These are phyloP conservation scores for Suillus discolor DNA, from an alignment of 768 basidiomycete species.

Conservation along the genomic window DNA sequence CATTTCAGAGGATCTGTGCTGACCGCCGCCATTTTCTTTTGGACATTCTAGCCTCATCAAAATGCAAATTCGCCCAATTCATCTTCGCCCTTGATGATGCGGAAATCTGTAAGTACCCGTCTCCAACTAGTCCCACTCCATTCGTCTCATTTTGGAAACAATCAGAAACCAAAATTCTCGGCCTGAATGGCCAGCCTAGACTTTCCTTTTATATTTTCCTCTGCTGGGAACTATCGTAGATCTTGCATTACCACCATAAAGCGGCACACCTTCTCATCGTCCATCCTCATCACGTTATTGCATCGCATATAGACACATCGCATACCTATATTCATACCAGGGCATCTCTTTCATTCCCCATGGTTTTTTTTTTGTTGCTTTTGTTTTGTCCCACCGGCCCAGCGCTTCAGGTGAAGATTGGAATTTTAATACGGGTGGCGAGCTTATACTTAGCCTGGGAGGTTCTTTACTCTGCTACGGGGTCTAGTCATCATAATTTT, in stretches of 20 bases:
- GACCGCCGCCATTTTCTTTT: slow-evolving; percentile 12
- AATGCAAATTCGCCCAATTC: slow-evolving; percentile 39
- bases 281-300: slow-evolving; percentile 22
- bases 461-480: slow-evolving; percentile 11
- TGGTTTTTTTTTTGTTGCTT: slow-evolving; percentile 18
- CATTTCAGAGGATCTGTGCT: background rate
- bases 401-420: slow-evolving; percentile 20
- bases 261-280: slow-evolving; percentile 18
- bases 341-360: slow-evolving; percentile 25
- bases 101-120: slow-evolving; percentile 44
- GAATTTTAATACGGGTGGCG: slow-evolving; percentile 14
- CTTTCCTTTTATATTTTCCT: slow-evolving; percentile 10
- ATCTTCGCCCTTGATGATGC: slow-evolving; percentile 58
- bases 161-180: slow-evolving; percentile 40
- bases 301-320: slow-evolving; percentile 36
- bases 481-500: slow-evolving; percentile 25
- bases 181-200: slow-evolving; percentile 23
- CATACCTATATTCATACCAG: slow-evolving; percentile 40
- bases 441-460: slow-evolving; percentile 23
- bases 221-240: slow-evolving; percentile 27
- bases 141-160: background rate
- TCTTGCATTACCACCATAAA: slow-evolving; percentile 18
- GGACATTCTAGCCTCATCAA: slow-evolving; percentile 34
- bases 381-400: slow-evolving; percentile 13
- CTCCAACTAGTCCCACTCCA: background rate